Percentiles rank a stretch among this genome's conserved stretches.
Evolutionary conservation across 306 rosid species (phyloP).

Genomic region (Cajanus cajan): DNA sequence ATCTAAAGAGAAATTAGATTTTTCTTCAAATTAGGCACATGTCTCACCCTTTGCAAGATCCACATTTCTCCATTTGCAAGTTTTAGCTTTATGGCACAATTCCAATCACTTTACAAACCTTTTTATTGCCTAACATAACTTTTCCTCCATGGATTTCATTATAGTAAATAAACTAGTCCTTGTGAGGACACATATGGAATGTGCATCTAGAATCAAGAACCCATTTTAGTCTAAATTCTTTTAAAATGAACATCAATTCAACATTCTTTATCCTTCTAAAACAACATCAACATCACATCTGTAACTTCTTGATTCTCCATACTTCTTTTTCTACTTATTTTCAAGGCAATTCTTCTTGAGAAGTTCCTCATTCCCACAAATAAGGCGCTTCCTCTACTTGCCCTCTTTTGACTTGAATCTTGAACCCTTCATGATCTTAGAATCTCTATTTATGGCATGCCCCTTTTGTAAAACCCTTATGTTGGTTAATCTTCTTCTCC

Average conservation of each 20-base stretch:
- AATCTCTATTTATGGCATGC: not conserved
- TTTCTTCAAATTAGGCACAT: not conserved
- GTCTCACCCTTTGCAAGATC: not conserved
- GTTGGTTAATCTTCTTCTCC: no score
- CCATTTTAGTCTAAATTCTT: no score
- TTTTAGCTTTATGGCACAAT: not conserved
- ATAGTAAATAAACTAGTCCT: no score
- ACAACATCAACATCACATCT: not conserved
- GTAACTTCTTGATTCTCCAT: no score
- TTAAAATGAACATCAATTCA: not conserved
- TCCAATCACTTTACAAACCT: not conserved
- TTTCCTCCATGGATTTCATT: not conserved
- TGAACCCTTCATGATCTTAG: not conserved
- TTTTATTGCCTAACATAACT: not conserved
- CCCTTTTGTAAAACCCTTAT: no score
- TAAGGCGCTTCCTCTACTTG: not conserved
- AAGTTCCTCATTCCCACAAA: not conserved
- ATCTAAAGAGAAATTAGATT: no score
- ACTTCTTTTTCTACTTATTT: not conserved
- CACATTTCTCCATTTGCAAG: not conserved
- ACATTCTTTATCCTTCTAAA: not conserved
- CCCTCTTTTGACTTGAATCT: not conserved
- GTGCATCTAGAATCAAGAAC: not conserved
- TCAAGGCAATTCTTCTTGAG: not conserved
- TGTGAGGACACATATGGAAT: not conserved